These are phyloP conservation scores for Bromus sterilis DNA, from an alignment of 176 grass and related monocot genomes.

Conservation along the genomic window DNA sequence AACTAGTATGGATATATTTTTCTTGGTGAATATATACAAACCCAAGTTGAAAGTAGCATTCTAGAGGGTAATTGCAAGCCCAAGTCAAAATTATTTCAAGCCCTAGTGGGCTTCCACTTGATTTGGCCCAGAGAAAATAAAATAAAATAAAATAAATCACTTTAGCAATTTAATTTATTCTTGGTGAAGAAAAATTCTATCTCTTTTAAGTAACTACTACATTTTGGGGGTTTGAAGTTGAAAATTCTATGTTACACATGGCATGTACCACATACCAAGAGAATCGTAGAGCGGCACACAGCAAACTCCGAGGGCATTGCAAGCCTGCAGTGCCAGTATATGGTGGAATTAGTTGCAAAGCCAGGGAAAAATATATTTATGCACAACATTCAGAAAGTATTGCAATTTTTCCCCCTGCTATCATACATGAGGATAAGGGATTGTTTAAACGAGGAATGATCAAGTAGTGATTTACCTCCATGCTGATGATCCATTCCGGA, in stretches of 20 bases:
- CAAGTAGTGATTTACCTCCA: conserved; percentile 47
- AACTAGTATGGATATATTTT: too few species aligned
- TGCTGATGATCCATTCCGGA: conserved; percentile 83
- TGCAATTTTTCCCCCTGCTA: neutral
- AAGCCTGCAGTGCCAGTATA: conserved; percentile 52
- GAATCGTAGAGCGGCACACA: conserved; percentile 85
- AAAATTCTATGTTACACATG: neutral
- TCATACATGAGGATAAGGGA: neutral
- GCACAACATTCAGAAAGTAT: neutral
- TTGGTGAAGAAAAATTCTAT: neutral
- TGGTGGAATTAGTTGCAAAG: neutral
- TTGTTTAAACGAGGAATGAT: neutral
- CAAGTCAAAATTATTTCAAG: too few species aligned
- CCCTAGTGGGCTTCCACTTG: too few species aligned
- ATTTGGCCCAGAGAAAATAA: too few species aligned
- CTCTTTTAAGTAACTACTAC: neutral
- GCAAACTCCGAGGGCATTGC: conserved; percentile 79
- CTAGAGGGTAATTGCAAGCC: too few species aligned
- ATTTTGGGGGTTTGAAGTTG: neutral
- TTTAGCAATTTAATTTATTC: neutral
- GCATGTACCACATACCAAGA: conserved; percentile 43
- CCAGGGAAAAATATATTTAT: neutral
- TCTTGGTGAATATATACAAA: too few species aligned
- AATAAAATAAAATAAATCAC: too few species aligned
- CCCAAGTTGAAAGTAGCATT: too few species aligned